Percentiles rank a stretch among this genome's conserved stretches.
Conservation (phyloP, 148 eudicot species). For the Rhododendron kiyosumense region DNA sequence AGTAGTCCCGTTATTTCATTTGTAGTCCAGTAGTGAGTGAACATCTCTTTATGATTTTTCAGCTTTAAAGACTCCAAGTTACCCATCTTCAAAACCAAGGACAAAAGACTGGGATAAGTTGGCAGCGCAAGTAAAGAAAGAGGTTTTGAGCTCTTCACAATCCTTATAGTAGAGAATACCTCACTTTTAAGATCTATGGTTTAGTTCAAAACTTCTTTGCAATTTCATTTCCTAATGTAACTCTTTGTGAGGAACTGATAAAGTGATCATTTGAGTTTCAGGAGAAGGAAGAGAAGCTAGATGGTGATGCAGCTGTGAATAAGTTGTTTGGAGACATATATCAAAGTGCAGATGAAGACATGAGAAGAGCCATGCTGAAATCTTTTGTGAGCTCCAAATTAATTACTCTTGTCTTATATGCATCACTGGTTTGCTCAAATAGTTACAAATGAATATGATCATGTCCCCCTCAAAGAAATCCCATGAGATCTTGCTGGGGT, state of each 20-base stretch:
- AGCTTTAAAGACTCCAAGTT: slow-evolving; percentile 9
- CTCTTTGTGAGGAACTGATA: background rate
- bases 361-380: slow-evolving; percentile 61
- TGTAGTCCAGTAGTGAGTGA: background rate
- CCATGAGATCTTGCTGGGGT: background rate
- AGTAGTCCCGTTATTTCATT: background rate
- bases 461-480: background rate
- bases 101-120: slow-evolving; percentile 23
- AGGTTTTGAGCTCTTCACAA: slow-evolving; percentile 11
- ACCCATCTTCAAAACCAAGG: slow-evolving; percentile 16
- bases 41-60: background rate
- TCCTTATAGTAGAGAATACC: background rate
- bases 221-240: background rate
- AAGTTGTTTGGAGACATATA: slow-evolving; percentile 56
- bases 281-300: slow-evolving; percentile 36
- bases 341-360: slow-evolving; percentile 55
- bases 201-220: background rate
- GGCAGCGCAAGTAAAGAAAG: slow-evolving; percentile 25
- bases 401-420: background rate
- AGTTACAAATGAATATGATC: background rate
- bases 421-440: background rate
- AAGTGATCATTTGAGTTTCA: slow-evolving; percentile 1
- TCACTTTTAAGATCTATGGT: background rate
- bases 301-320: slow-evolving; percentile 71
- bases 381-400: slow-evolving; percentile 47